phyloP scores from a whole-genome alignment of 805 yeast genomes.

The Metschnikowia picachoensis region DNA sequence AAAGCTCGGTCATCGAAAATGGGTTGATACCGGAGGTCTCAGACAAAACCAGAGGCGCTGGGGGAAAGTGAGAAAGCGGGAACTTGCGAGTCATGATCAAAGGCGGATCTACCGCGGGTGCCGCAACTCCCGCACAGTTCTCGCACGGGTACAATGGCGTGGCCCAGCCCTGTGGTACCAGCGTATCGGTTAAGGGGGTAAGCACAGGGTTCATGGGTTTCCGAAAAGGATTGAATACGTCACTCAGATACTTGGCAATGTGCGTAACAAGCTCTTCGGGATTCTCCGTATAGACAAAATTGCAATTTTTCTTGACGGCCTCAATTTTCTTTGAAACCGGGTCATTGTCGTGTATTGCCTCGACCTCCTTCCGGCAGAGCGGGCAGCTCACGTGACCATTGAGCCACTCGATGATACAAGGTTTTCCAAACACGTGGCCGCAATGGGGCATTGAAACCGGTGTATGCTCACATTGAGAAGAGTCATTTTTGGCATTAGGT shows the following conservation, averaged over 20 bases:
- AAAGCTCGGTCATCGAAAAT: too few species aligned
- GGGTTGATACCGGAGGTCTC: not conserved
- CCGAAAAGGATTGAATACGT: conserved; percentile 35
- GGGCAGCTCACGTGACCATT: conserved; percentile 17
- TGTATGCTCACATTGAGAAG: conserved; percentile 8
- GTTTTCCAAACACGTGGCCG: conserved; percentile 16
- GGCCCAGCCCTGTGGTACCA: conserved; percentile 34
- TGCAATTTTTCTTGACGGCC: conserved; percentile 9
- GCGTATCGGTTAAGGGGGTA: conserved; percentile 39
- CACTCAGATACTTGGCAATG: conserved; percentile 29
- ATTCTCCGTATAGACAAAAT: conserved; percentile 9
- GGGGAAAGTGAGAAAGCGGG: conserved; percentile 12
- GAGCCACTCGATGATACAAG: conserved; percentile 19
- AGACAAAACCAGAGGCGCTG: conserved; percentile 1
- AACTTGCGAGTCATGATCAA: conserved; percentile 15
- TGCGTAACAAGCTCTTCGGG: conserved; percentile 22
- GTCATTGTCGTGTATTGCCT: conserved; percentile 10
- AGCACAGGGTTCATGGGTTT: conserved; percentile 33
- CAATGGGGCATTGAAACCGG: conserved; percentile 18
- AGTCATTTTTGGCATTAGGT: conserved; percentile 1
- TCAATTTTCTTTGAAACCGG: conserved; percentile 8
- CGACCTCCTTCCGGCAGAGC: conserved; percentile 18
- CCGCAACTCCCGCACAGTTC: not conserved
- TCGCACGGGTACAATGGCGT: conserved; percentile 18
- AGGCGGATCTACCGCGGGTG: conserved; percentile 10